Evolutionary conservation across 257 asterid species (phyloP).

Genomic region (Lavandula angustifolia): DNA sequence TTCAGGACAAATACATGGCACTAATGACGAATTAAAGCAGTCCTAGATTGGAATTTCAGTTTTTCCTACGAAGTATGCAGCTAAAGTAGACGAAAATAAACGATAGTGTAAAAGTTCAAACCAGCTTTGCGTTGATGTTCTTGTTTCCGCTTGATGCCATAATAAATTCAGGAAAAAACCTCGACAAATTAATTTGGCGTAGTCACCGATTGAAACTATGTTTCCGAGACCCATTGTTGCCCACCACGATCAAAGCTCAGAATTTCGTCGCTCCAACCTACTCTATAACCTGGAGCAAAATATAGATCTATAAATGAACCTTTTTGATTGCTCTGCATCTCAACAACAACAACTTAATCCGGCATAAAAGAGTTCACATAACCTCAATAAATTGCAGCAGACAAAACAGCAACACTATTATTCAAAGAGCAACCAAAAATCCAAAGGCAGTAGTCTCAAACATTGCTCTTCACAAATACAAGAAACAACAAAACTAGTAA

Average conservation of each 20-base stretch:
- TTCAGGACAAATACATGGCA: conserved; percentile 20
- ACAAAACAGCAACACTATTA: conserved; percentile 30
- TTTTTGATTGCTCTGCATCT: conserved; percentile 29
- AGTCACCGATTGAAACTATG: conserved; percentile 17
- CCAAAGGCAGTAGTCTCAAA: conserved; percentile 23
- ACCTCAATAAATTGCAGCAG: conserved; percentile 23
- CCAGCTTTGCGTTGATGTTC: conserved; percentile 88
- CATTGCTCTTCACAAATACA: conserved; percentile 13
- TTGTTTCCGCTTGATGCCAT: conserved; percentile 82
- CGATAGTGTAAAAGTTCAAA: conserved; percentile 31
- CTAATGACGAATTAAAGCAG: conserved; percentile 12
- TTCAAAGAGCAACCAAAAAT: conserved; percentile 37
- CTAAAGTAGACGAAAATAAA: conserved; percentile 9
- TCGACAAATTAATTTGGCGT: conserved; percentile 19
- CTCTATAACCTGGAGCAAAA: not conserved
- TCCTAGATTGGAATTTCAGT: conserved; percentile 11
- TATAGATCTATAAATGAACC: not conserved
- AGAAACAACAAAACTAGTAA: conserved; percentile 48
- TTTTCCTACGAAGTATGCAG: not conserved
- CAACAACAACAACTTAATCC: conserved; percentile 18
- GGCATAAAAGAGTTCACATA: conserved; percentile 25
- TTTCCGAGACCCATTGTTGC: too few species aligned
- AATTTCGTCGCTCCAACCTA: too few species aligned
- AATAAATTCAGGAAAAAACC: conserved; percentile 29
- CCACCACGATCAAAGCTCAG: too few species aligned